Evolutionary conservation across 352 stramenopile genomes (phyloP).

Genomic region (Albugo laibachii): DNA sequence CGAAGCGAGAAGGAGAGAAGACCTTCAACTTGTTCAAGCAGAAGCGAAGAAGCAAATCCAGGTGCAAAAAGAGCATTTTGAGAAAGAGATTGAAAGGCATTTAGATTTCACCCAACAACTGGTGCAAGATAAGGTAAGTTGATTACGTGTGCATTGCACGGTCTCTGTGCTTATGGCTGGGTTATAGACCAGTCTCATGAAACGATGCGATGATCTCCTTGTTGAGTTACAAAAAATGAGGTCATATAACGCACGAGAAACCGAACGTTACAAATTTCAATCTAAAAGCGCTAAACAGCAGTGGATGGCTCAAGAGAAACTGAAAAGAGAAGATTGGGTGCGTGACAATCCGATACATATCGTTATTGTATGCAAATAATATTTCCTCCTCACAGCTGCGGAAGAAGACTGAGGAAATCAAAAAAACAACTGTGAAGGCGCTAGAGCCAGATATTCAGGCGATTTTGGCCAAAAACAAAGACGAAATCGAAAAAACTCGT

Average conservation of each 20-base stretch:
- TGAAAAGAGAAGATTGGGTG: conserved; percentile 46
- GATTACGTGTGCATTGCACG: not conserved
- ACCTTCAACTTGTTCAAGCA: conserved; percentile 23
- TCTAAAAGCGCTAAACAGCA: conserved; percentile 56
- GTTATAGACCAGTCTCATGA: conserved; percentile 28
- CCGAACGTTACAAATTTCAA: conserved; percentile 47
- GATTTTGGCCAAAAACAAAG: conserved; percentile 58
- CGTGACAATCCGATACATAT: not conserved
- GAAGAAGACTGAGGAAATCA: conserved; percentile 75
- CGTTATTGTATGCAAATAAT: not conserved
- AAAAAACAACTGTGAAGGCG: conserved; percentile 59
- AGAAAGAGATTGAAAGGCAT: conserved; percentile 64
- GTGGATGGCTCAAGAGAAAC: conserved; percentile 50
- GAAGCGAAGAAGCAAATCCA: conserved; percentile 29
- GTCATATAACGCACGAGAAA: conserved; percentile 15
- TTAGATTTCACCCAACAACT: conserved; percentile 63
- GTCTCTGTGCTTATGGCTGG: not conserved
- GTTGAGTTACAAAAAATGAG: conserved; percentile 43
- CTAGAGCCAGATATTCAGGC: conserved; percentile 64
- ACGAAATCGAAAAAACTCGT: conserved; percentile 33
- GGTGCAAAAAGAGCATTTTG: conserved; percentile 30
- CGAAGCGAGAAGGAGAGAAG: conserved; percentile 33
- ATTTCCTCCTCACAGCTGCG: not conserved
- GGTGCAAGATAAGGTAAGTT: conserved; percentile 45
- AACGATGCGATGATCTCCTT: conserved; percentile 52